Evolutionary conservation across 2,329 filamentous ascomycete genomes (phyloP), one percentile per base, ranked within the genome.

Genomic region (Aspergillus alliaceus): DNA sequence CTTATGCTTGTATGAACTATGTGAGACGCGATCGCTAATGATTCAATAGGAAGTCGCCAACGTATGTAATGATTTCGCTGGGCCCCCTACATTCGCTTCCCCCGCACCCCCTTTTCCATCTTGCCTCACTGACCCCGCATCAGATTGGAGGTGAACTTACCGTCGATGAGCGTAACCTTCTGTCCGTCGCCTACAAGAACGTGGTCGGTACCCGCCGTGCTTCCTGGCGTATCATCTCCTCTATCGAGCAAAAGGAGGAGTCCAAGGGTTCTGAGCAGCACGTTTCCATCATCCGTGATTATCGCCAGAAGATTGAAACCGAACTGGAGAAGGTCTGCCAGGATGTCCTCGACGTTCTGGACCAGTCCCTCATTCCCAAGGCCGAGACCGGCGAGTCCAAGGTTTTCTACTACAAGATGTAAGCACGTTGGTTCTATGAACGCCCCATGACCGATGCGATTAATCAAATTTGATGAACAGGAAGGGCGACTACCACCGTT

Each of bases 381-480:
- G 93, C 93, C 75, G 90, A 95, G 81, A 90, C 91, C 67, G 93
- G 93, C 82, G 93, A 98, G 86, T 96, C 92, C 79, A 98, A 97
- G 88, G 93, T 98, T 77, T 98, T 98, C 82, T 98, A 98, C 85
- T 93, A 97, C 89, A 98, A 98, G 88, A 98, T 98, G 93, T 97
- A 83, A 91, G 96, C 75, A 29, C 46, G 25, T 46, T 15, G 27
- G 14, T n/a, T 15, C n/a, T 18, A 29, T 12, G 29, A 29, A 42
- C 90, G 90, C 81, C 93, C 93, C 87, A 83, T 84, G 74, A 89
- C 91, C 76, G 90, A 93, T 69, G 24, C 4, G 24, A 11, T 31
- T 24, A 48, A 48, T 48, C 25, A 31, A 22, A 91, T 78, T 90
- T 66, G 57, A 64, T 59, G 63, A 66, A 75, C 67, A 96, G 93